These are phyloP conservation scores for Umbelopsis sp. DNA, from an alignment of 192 early-diverging fungal species.

Conservation along the genomic window DNA sequence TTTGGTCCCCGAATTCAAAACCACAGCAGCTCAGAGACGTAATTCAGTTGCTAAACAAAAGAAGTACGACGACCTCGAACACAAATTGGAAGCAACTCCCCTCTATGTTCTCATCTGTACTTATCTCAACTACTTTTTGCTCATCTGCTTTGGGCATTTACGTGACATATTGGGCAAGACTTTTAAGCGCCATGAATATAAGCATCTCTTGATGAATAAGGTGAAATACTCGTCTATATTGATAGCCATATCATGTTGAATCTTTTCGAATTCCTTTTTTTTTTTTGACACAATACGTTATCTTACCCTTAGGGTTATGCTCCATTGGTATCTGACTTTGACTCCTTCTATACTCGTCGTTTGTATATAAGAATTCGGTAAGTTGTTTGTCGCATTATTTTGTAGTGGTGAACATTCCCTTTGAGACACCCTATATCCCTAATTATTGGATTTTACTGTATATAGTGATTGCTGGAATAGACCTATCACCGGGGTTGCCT, in stretches of 20 bases:
- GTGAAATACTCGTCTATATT: constrained; percentile 27
- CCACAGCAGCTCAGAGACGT: constrained; percentile 31
- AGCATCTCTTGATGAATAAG: constrained; percentile 53
- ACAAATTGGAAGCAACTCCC: constrained; percentile 51
- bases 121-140: constrained; percentile 83
- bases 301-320: constrained; percentile 63
- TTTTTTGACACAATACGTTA: not conserved
- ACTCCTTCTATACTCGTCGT: constrained; percentile 87
- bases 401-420: not conserved
- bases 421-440: not conserved
- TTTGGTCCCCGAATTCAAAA: not conserved
- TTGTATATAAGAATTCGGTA: constrained; percentile 77
- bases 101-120: constrained; percentile 78
- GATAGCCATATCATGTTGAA: not conserved
- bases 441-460: not conserved
- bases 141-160: constrained; percentile 83
- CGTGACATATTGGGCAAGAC: constrained; percentile 80
- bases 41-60: constrained; percentile 25
- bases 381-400: not conserved
- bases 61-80: constrained; percentile 42
- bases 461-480: constrained; percentile 86
- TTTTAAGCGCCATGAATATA: constrained; percentile 62
- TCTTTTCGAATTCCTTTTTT: no score
- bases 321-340: constrained; percentile 87
- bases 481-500: constrained; percentile 85